Conservation (phyloP, 768 basidiomycete genomes). For the Leucocoprinus leucothites region DNA sequence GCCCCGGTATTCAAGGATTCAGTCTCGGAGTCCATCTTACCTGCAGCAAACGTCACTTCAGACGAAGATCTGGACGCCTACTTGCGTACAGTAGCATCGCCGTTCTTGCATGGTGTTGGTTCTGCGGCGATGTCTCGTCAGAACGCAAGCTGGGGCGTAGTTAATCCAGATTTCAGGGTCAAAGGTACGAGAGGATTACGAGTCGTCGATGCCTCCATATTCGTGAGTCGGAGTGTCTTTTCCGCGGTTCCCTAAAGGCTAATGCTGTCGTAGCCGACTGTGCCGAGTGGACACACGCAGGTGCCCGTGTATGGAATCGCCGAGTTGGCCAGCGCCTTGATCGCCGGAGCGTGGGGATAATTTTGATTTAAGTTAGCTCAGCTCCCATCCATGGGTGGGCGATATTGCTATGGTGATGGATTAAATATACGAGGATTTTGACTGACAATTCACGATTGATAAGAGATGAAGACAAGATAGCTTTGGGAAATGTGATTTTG, state of each 20-base stretch:
- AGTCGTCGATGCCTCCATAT: constrained; percentile 35
- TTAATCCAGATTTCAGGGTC: constrained; percentile 33
- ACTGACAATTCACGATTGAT: too few species aligned
- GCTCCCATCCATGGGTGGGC: too few species aligned
- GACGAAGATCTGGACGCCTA: constrained; percentile 12
- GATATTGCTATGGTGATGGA: too few species aligned
- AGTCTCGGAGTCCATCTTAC: background rate
- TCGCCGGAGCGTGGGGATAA: constrained; percentile 1
- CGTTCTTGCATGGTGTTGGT: constrained; percentile 27
- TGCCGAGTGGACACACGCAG: constrained; percentile 10
- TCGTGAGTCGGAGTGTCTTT: constrained; percentile 26
- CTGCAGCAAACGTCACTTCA: constrained; percentile 6
- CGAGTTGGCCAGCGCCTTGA: constrained; percentile 19
- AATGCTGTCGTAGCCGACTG: constrained; percentile 7
- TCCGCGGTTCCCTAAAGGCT: background rate
- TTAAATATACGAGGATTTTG: too few species aligned
- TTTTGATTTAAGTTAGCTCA: background rate
- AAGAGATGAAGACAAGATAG: too few species aligned
- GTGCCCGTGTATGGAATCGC: constrained; percentile 10
- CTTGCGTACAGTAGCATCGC: constrained; percentile 17
- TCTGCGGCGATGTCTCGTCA: constrained; percentile 28
- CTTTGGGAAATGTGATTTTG: too few species aligned
- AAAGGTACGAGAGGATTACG: constrained; percentile 31
- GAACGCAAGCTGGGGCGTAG: constrained; percentile 26
- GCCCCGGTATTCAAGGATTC: constrained; percentile 7